Conservation (phyloP, 1,139 yeast genomes). For the Hemisphaericaspora xylofermentans region DNA sequence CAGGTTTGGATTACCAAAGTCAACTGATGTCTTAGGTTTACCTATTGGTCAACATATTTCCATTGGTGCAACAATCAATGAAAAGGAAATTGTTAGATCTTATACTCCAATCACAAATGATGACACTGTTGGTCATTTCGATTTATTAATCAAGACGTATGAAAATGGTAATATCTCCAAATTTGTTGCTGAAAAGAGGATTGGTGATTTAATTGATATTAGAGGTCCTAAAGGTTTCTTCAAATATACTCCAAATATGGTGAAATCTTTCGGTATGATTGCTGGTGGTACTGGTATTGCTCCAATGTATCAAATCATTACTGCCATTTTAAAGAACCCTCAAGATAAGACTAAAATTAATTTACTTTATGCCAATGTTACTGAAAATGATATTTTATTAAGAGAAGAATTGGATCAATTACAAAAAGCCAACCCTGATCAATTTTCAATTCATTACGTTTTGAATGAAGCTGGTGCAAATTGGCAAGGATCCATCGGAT, state of each 20-base stretch:
- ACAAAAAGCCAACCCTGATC: conserved; percentile 67
- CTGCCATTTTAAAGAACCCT: conserved; percentile 68
- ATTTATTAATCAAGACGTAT: conserved; percentile 87
- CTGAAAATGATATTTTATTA: conserved; percentile 75
- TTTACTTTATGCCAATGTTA: conserved; percentile 75
- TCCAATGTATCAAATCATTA: conserved; percentile 85
- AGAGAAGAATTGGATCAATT: conserved; percentile 71
- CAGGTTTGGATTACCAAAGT: conserved; percentile 79
- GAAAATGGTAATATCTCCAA: conserved; percentile 87
- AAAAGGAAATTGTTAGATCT: conserved; percentile 83
- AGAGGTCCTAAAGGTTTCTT: conserved; percentile 96
- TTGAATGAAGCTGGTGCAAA: conserved; percentile 61
- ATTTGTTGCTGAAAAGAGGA: conserved; percentile 61
- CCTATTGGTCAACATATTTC: conserved; percentile 95
- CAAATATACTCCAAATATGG: conserved; percentile 80
- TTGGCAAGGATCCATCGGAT: conserved; percentile 60
- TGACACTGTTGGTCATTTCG: conserved; percentile 83
- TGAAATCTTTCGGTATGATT: conserved; percentile 72
- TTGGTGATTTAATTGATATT: conserved; percentile 46
- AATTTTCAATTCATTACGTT: conserved; percentile 74
- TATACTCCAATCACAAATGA: conserved; percentile 94
- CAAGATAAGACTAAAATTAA: conserved; percentile 81
- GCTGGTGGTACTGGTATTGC: conserved; percentile 98
- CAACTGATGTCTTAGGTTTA: conserved; percentile 75
- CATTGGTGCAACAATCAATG: conserved; percentile 62